Evolutionary conservation across 1,139 yeast genomes (phyloP).

Genomic region (Blastobotrys ciferrii): DNA sequence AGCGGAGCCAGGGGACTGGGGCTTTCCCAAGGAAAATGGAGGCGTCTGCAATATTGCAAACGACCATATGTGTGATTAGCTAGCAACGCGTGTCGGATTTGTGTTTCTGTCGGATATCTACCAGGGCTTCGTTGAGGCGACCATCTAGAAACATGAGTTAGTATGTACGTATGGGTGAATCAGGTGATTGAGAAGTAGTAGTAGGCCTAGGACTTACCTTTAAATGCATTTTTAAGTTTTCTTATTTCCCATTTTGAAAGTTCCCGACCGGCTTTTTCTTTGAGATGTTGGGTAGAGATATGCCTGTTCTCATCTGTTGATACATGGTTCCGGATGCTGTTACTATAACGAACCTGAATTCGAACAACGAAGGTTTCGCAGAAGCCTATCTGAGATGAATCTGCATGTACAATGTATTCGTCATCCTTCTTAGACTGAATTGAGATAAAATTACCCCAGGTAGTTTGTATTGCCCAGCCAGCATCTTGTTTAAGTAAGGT

Average conservation of each 20-base stretch:
- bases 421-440: constrained; percentile 14
- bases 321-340: constrained; percentile 29
- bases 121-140: constrained; percentile 42
- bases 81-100: constrained; percentile 41
- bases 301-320: constrained; percentile 24
- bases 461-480: constrained; percentile 28
- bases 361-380: constrained; percentile 22
- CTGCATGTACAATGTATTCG: constrained; percentile 7
- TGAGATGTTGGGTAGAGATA: constrained; percentile 32
- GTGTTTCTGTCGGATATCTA: constrained; percentile 39
- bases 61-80: too few relatives aligned
- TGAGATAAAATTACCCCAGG: constrained; percentile 23
- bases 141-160: constrained; percentile 37
- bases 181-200: too few relatives aligned
- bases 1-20: too few relatives aligned
- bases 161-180: too few relatives aligned
- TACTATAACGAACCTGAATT: not conserved
- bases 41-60: too few relatives aligned
- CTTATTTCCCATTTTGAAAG: constrained; percentile 34
- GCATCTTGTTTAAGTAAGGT: constrained; percentile 24
- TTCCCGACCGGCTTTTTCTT: constrained; percentile 34
- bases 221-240: constrained; percentile 37
- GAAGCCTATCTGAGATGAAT: constrained; percentile 14
- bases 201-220: too few relatives aligned
- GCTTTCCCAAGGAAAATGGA: too few relatives aligned